Conservation (phyloP, 805 yeast genomes). For the Kuraishia molischiana region DNA sequence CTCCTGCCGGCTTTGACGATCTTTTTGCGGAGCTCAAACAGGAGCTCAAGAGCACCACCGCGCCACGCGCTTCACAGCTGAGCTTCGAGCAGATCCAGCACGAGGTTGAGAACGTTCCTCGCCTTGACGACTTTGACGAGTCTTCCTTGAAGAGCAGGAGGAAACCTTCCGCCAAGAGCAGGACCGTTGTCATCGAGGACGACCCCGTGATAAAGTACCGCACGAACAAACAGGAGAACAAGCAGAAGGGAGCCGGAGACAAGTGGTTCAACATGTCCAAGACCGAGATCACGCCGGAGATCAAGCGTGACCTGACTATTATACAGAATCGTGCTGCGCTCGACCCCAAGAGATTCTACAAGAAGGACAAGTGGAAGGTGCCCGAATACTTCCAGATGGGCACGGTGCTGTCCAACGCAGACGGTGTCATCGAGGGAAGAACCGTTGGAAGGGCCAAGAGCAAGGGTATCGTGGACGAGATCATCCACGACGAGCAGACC, state of each 20-base stretch:
- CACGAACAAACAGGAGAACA: conserved; percentile 6
- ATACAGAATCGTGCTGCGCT: conserved; percentile 82
- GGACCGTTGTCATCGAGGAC: conserved; percentile 5
- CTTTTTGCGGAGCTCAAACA: conserved; percentile 2
- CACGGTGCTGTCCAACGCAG: conserved; percentile 33
- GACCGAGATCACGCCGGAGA: conserved; percentile 59
- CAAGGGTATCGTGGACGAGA: conserved; percentile 69
- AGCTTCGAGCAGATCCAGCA: neutral
- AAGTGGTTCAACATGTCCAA: conserved; percentile 80
- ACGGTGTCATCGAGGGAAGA: conserved; percentile 48
- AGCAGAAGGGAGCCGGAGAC: conserved; percentile 29
- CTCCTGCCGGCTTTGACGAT: conserved; percentile 1
- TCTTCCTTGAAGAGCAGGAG: neutral
- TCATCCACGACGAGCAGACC: conserved; percentile 63
- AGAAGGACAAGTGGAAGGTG: conserved; percentile 68
- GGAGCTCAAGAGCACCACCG: neutral
- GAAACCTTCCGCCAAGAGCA: neutral
- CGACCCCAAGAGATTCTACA: conserved; percentile 93
- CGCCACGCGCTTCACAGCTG: too few relatives aligned
- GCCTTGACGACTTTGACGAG: conserved; percentile 1
- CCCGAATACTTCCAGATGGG: conserved; percentile 86
- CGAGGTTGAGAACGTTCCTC: neutral
- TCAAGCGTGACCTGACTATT: conserved; percentile 69
- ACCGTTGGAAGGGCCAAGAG: conserved; percentile 66
- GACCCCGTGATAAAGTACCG: neutral